Evolutionary conservation across 2,329 filamentous ascomycete species (phyloP).

Genomic region (Ophiocordyceps sinensis): DNA sequence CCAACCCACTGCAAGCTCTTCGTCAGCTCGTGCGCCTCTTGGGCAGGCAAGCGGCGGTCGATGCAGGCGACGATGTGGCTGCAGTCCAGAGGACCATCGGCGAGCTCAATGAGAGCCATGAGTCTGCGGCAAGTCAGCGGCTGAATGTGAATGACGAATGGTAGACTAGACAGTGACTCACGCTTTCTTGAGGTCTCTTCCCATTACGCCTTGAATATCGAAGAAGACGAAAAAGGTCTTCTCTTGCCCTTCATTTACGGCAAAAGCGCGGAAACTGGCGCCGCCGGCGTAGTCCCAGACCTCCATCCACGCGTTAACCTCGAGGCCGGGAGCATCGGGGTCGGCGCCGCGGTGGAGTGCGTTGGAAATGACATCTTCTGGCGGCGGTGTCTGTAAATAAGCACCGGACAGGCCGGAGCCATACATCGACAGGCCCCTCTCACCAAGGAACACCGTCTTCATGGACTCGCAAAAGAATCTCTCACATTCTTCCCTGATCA

Average conservation of each 20-base stretch:
- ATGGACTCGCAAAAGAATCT: slow-evolving; percentile 98
- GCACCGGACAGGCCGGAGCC: slow-evolving; percentile 81
- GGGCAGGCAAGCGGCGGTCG: slow-evolving; percentile 51
- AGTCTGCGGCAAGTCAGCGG: slow-evolving; percentile 35
- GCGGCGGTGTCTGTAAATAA: slow-evolving; percentile 38
- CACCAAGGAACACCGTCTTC: slow-evolving; percentile 88
- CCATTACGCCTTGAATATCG: slow-evolving; percentile 51
- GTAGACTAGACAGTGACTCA: slow-evolving; percentile 29
- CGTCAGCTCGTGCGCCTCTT: slow-evolving; percentile 52
- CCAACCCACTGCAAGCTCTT: slow-evolving; percentile 89
- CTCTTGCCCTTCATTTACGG: slow-evolving; percentile 54
- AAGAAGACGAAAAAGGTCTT: slow-evolving; percentile 83
- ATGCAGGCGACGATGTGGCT: slow-evolving; percentile 67
- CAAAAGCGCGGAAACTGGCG: slow-evolving; percentile 73
- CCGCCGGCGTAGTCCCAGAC: slow-evolving; percentile 78
- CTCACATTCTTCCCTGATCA: slow-evolving; percentile 99
- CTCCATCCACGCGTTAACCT: slow-evolving; percentile 54
- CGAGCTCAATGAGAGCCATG: slow-evolving; percentile 82
- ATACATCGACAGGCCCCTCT: slow-evolving; percentile 63
- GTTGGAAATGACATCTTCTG: slow-evolving; percentile 28
- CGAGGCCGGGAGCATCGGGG: slow-evolving; percentile 14
- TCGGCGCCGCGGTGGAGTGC: slow-evolving; percentile 16
- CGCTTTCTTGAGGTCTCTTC: slow-evolving; percentile 75
- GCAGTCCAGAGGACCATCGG: slow-evolving; percentile 62
- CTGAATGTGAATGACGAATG: neutral